phyloP scores from a whole-genome alignment of 805 yeast genomes.

The Wickerhamomyces sydowiorum region DNA sequence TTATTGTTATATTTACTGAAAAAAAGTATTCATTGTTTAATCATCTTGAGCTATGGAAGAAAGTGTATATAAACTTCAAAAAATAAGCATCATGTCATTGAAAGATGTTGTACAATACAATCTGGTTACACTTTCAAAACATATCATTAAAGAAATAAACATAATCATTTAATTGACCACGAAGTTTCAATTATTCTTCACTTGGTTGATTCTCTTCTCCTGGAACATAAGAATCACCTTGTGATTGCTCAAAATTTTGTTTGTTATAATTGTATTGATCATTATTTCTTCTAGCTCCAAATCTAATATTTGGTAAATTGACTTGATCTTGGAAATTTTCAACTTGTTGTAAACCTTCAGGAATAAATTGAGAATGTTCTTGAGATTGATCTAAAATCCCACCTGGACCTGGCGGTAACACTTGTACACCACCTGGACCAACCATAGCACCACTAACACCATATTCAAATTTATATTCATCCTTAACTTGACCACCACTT shows the following conservation, averaged over 20 bases:
- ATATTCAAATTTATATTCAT: conserved; percentile 51
- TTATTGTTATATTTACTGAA: no score
- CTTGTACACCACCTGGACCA: conserved; percentile 27
- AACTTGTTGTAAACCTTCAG: neutral
- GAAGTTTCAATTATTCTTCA: no score
- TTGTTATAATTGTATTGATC: conserved; percentile 13
- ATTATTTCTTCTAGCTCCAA: conserved; percentile 24
- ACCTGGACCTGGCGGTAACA: neutral
- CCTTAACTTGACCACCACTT: conserved; percentile 87
- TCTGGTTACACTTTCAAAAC: no score
- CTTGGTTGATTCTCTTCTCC: conserved; percentile 4
- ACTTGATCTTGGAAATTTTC: neutral
- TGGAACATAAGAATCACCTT: conserved; percentile 19
- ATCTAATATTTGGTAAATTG: conserved; percentile 17
- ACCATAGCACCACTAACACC: conserved; percentile 36
- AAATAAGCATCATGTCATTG: no score
- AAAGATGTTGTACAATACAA: no score
- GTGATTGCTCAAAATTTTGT: conserved; percentile 3
- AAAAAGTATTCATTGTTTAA: neutral
- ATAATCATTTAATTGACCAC: neutral
- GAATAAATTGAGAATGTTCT: no score
- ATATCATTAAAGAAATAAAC: no score
- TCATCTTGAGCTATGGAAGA: neutral
- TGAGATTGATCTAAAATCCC: no score
- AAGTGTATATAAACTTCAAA: no score